Conservation (phyloP, 768 basidiomycete genomes). For the Omphalotus guepiniiformis region DNA sequence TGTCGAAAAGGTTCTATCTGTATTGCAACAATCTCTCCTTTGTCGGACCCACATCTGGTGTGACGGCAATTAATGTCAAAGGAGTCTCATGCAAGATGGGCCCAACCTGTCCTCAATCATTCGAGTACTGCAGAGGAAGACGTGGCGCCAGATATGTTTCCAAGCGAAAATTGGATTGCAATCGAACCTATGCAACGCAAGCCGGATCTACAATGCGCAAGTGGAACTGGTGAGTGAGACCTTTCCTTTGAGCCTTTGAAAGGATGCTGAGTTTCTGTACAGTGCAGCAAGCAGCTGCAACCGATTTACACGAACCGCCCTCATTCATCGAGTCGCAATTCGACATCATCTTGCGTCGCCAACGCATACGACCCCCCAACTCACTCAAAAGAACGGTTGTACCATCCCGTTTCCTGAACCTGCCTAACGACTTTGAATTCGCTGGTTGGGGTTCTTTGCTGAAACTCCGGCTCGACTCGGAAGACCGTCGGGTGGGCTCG, state of each 20-base stretch:
- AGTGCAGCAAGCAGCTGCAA: neutral
- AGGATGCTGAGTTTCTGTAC: neutral
- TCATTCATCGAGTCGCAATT: conserved; percentile 46
- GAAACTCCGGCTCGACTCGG: conserved; percentile 38
- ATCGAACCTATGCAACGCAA: neutral
- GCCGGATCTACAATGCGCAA: neutral
- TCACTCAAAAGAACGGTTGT: conserved; percentile 37
- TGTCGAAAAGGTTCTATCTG: no score
- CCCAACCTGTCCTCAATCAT: neutral
- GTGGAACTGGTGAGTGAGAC: neutral
- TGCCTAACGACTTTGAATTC: conserved; percentile 65
- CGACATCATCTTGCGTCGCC: conserved; percentile 57
- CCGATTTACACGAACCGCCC: conserved; percentile 25
- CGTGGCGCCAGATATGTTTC: neutral
- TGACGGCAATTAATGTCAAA: no score
- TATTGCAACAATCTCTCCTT: no score
- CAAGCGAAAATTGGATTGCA: neutral
- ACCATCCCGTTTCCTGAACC: conserved; percentile 60
- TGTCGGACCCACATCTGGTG: no score
- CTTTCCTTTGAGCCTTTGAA: neutral
- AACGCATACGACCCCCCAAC: conserved; percentile 42
- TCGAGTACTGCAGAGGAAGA: conserved; percentile 33
- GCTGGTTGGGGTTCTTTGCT: conserved; percentile 63
- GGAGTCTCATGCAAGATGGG: no score
- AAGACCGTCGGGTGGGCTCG: conserved; percentile 36